Evolutionary conservation across 352 stramenopile species (phyloP).

Genomic region (Globisporangium solare): DNA sequence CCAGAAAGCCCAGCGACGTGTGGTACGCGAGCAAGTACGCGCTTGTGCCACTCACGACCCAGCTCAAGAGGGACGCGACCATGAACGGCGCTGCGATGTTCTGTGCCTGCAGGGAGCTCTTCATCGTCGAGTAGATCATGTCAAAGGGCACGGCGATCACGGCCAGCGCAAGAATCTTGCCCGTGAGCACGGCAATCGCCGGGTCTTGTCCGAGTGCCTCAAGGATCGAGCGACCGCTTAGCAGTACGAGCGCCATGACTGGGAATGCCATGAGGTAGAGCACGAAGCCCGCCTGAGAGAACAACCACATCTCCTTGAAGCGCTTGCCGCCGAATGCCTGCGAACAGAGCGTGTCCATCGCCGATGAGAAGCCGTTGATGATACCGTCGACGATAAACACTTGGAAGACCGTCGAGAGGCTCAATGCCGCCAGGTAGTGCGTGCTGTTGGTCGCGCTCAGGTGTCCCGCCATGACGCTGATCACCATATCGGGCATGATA

Average conservation of each 20-base stretch:
- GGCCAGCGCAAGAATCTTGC: conserved; percentile 18
- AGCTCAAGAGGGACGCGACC: conserved; percentile 17
- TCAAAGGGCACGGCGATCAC: conserved; percentile 20
- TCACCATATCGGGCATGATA: conserved; percentile 27
- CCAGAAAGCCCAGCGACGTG: conserved; percentile 29
- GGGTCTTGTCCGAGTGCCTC: conserved; percentile 28
- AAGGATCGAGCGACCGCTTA: conserved; percentile 24
- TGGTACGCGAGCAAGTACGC: conserved; percentile 38
- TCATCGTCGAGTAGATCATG: conserved; percentile 20
- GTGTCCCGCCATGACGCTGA: conserved; percentile 33
- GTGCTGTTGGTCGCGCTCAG: conserved; percentile 28
- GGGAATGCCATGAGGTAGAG: conserved; percentile 15
- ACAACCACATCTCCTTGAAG: conserved; percentile 34
- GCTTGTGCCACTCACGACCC: conserved; percentile 14
- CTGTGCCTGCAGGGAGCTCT: conserved; percentile 32
- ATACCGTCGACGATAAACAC: conserved; percentile 18
- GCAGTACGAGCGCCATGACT: conserved; percentile 8
- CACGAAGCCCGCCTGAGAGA: conserved; percentile 30
- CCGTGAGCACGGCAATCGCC: conserved; percentile 19
- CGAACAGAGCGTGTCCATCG: conserved; percentile 34
- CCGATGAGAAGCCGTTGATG: conserved; percentile 20
- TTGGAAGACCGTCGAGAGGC: conserved; percentile 16
- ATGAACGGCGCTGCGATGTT: conserved; percentile 34
- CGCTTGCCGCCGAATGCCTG: conserved; percentile 33
- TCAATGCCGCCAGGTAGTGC: conserved; percentile 26